Base-by-base conservation (phyloP, 2,329 filamentous ascomycete genomes). In the Pyrenophora teres region DNA sequence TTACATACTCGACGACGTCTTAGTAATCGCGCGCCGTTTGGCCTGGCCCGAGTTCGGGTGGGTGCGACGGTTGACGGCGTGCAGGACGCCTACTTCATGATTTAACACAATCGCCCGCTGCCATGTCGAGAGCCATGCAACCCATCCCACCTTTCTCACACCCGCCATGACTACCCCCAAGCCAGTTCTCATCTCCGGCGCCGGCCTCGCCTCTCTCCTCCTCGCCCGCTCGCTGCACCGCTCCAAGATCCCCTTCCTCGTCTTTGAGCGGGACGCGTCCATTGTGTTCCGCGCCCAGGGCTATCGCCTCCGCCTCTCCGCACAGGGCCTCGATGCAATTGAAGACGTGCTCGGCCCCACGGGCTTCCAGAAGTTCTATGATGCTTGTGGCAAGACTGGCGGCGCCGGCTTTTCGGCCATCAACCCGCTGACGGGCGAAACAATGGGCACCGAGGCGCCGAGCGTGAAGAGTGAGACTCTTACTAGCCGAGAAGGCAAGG, bases 251-350 rank as follows among this genome's bases (percentile, higher is more conserved):
- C 70, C 71, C 6, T 73, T 69, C 46, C 54, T 65, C 35, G 56
- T 73, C 44, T 73, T 65, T 54, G 71, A 73, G 49, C 73, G 77
- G 13, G 79, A 81, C 56, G 69, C 70, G n/a, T 77, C 73, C 2
- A 69, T 79, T n/a, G 65, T 76, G 1, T 85, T 83, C 59, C 83
- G 85, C 38, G 83, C 80, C 0, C 85, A 87, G 63, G 85, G 85
- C 0, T 87, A 87, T 69, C 74, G 84, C 2, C 74, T 87, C 6
- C 81, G 84, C 10, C 76, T 87, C 2, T 85, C 82, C 0, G 45
- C 68, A 0, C 77, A 84, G 58, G 83, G 83, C 0, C 74, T 87
- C 1, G 80, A 84, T 60, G 83, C 84, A 18, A 83, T 87, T 46
- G 83, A 87, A 58, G 76, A 79, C 0, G 83, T 82, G 0, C 79